Evolutionary conservation across 176 grass and related monocot species (phyloP).

Genomic region (Avena insularis): DNA sequence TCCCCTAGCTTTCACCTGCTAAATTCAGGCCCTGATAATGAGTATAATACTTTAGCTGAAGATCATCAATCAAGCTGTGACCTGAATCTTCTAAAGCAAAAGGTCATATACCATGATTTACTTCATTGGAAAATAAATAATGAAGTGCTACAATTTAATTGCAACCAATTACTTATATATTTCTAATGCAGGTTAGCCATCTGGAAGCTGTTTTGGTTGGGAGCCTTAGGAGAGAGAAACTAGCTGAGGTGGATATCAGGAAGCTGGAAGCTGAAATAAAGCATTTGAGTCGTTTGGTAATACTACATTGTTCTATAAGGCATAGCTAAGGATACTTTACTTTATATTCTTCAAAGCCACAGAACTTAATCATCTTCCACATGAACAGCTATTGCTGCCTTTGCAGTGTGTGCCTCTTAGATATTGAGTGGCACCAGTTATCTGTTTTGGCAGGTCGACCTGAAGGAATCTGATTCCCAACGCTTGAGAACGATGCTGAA

Average conservation of each 20-base stretch:
- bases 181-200: constrained; percentile 60
- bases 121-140: constrained; percentile 27
- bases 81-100: constrained; percentile 59
- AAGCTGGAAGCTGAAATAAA: constrained; percentile 84
- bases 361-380: constrained; percentile 26
- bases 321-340: not conserved
- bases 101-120: constrained; percentile 51
- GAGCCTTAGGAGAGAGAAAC: constrained; percentile 89
- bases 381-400: not conserved
- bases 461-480: constrained; percentile 73
- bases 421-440: not conserved
- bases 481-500: constrained; percentile 50
- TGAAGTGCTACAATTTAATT: constrained; percentile 4
- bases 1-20: constrained; percentile 47
- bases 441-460: constrained; percentile 61
- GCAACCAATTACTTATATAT: constrained; percentile 21
- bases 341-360: constrained; percentile 27
- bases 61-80: constrained; percentile 53
- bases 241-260: constrained; percentile 59
- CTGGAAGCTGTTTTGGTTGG: constrained; percentile 76
- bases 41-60: constrained; percentile 47
- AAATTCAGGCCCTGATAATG: constrained; percentile 56
- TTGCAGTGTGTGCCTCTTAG: not conserved
- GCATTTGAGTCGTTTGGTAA: constrained; percentile 80
- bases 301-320: constrained; percentile 23